A percentile compares a stretch with the other conserved stretches of the same genome.
Conservation (phyloP, 306 rosid genomes). For the Prunus campanulata region DNA sequence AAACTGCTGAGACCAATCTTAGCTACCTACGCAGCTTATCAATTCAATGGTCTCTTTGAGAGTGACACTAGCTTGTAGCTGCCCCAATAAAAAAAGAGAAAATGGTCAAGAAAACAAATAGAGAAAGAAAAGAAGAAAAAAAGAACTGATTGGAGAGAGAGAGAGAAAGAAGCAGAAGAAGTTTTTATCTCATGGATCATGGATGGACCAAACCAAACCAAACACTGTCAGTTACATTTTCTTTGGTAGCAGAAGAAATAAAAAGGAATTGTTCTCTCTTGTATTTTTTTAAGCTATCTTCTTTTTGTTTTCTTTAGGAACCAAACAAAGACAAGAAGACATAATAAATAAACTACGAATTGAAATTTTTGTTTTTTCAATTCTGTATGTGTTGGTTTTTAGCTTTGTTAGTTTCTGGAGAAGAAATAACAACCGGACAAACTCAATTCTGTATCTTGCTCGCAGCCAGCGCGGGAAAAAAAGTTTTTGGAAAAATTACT, state of each 20-base stretch:
- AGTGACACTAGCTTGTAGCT: conserved; percentile 8
- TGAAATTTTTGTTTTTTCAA: conserved; percentile 18
- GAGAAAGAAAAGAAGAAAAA: not conserved
- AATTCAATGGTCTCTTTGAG: conserved; percentile 3
- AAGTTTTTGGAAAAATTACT: not conserved
- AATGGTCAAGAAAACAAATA: not conserved
- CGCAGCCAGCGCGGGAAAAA: conserved; percentile 33
- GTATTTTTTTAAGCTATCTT: not conserved
- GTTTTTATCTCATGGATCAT: conserved; percentile 22
- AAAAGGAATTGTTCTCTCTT: conserved; percentile 18
- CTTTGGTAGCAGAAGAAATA: conserved; percentile 17
- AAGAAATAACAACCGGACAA: no score
- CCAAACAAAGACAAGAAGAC: conserved; percentile 67
- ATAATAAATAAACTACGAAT: conserved; percentile 23
- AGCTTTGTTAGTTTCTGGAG: conserved; percentile 39
- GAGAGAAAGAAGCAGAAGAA: conserved; percentile 10
- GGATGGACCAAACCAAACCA: conserved; percentile 21
- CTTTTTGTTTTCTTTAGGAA: conserved; percentile 30
- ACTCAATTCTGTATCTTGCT: conserved; percentile 11
- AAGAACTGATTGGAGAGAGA: not conserved
- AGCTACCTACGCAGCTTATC: not conserved
- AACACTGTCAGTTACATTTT: conserved; percentile 26
- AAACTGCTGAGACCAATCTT: conserved; percentile 27
- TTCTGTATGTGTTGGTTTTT: conserved; percentile 34
- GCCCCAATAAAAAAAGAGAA: conserved; percentile 2